These are phyloP conservation scores for Fusarium avenaceum DNA, from an alignment of 2,329 filamentous ascomycete species.

Conservation along the genomic window DNA sequence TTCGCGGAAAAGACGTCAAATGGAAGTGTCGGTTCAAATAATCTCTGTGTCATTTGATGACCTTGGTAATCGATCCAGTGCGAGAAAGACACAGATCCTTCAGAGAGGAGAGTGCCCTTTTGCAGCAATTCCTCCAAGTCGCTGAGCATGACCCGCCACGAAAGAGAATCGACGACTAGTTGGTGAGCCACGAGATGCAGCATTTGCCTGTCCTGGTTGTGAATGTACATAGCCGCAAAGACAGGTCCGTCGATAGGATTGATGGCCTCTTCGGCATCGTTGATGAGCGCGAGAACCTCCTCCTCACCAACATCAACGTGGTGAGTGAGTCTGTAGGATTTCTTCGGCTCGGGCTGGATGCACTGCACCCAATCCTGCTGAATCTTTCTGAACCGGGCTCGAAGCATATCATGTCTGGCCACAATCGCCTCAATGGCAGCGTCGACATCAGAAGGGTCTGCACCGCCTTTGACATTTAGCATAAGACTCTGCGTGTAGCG, in stretches of 20 bases:
- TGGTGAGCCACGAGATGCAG: slow-evolving; percentile 66
- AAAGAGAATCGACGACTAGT: slow-evolving; percentile 64
- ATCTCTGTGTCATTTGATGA: slow-evolving; percentile 52
- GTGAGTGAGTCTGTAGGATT: slow-evolving; percentile 61
- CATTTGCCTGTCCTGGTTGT: slow-evolving; percentile 61
- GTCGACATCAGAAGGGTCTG: slow-evolving; percentile 60
- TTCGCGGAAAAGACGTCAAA: slow-evolving; percentile 58
- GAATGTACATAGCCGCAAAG: slow-evolving; percentile 64
- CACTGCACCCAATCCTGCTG: slow-evolving; percentile 62
- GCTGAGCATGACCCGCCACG: slow-evolving; percentile 64
- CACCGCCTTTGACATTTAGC: slow-evolving; percentile 59
- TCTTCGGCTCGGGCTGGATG: slow-evolving; percentile 56
- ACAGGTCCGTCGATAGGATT: slow-evolving; percentile 65
- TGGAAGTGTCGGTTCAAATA: slow-evolving; percentile 53
- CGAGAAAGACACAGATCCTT: slow-evolving; percentile 62
- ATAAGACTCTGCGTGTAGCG: slow-evolving; percentile 67
- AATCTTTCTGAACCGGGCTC: slow-evolving; percentile 60
- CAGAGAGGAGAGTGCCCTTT: slow-evolving; percentile 60
- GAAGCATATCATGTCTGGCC: slow-evolving; percentile 65
- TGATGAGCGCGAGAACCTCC: slow-evolving; percentile 59
- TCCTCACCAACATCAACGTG: slow-evolving; percentile 57
- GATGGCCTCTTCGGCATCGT: slow-evolving; percentile 59
- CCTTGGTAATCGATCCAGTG: slow-evolving; percentile 64
- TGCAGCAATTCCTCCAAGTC: slow-evolving; percentile 65
- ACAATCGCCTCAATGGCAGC: slow-evolving; percentile 64